Base-by-base conservation (phyloP, 2,329 filamentous ascomycete genomes). In the Leptographium wingfieldii region DNA sequence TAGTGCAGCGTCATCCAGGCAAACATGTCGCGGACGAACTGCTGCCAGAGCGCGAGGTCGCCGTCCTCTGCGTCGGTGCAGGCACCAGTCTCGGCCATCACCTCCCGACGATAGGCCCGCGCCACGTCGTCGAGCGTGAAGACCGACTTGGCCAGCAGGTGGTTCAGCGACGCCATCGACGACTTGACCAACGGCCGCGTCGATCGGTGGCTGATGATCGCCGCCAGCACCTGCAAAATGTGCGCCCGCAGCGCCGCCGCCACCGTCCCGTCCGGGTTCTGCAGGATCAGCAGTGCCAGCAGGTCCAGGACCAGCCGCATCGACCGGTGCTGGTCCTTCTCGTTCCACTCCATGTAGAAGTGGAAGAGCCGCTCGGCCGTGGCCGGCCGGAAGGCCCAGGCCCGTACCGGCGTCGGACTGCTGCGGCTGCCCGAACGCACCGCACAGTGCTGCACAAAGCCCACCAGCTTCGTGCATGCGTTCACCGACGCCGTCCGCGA, bases 121-220 rank as follows among this genome's bases (percentile, higher is more conserved):
- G 72, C 69, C 38, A 83, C 69, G 61, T 81, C 73, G 60, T 73
- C 68, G 60, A 79, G 66, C 66, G 73, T 73, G 31, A 87, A 71
- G 14, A 85, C 74, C 2, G 75, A 73, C 68, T 87, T 90, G 55
- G 76, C 73, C 3, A 90, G 68, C 60, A 90, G 80, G 66, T 85
- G 79, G 55, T 87, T 83, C 46, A 90, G 73, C 19, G 80, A 80
- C 67, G 85, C 84, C 62, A 90, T 79, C 7, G 85, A 82, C 43
- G 86, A 86, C 68, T 90, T 90, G 49, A 84, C 83, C 57, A 85
- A 76, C 11, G 84, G 80, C 63, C 81, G 84, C 19, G 83, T 77
- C 40, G 82, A 82, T 62, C 81, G 77, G 60, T 81, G 78, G 27
- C 79, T 76, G 51, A 88, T 77, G 16, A 86, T 81, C 1, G 80